A percentile compares a stretch with the other conserved stretches of the same genome.
These are phyloP conservation scores for Kodamaea hsintzibuensis DNA, from an alignment of 805 yeast species.

Conservation along the genomic window DNA sequence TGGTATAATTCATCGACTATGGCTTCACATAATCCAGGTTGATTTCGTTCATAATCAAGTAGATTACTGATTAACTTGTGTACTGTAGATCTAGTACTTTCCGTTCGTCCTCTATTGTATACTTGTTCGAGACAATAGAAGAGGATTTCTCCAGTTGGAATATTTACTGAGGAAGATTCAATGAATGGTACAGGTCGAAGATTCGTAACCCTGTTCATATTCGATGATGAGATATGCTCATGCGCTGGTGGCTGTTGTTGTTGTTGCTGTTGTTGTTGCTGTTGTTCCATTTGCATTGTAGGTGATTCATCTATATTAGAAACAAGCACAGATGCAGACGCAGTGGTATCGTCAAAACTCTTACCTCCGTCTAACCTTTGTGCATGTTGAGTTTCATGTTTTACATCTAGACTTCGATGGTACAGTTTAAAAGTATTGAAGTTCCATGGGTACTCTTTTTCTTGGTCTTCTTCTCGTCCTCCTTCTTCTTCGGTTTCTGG, in stretches of 20 bases:
- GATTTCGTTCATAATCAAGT: constrained; percentile 45
- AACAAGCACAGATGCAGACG: background rate
- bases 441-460: constrained; percentile 16
- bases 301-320: background rate
- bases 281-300: background rate
- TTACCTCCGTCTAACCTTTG: background rate
- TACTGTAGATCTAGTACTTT: constrained; percentile 49
- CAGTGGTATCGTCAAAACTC: background rate
- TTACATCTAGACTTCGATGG: background rate
- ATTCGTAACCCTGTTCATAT: background rate
- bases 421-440: constrained; percentile 15
- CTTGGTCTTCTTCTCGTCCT: background rate
- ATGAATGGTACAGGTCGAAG: no score
- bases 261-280: background rate
- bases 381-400: background rate
- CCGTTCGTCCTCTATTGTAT: constrained; percentile 51
- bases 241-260: background rate
- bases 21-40: constrained; percentile 68
- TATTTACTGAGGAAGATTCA: no score
- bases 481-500: background rate
- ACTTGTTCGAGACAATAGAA: constrained; percentile 49
- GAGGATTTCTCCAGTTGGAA: constrained; percentile 31
- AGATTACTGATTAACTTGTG: constrained; percentile 42
- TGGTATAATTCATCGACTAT: constrained; percentile 54
- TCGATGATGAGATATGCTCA: no score